Percentiles rank a stretch among this genome's conserved stretches.
Conservation (phyloP, 139 green algal genomes). For the Chlorella ohadii region DNA sequence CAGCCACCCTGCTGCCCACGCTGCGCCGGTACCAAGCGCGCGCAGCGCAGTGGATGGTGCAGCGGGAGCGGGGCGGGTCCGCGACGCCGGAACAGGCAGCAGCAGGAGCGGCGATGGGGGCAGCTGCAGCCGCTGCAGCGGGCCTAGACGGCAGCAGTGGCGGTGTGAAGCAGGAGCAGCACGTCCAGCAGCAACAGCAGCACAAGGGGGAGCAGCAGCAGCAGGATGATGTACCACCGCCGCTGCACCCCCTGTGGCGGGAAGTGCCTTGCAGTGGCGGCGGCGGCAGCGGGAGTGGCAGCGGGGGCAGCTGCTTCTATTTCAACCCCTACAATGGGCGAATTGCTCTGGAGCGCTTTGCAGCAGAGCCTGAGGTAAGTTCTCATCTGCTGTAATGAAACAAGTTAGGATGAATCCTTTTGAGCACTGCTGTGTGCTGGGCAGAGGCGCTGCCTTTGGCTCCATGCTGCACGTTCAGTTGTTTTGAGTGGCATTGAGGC, state of each 20-base stretch:
- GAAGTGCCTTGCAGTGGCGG: conserved; percentile 21
- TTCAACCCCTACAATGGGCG: conserved; percentile 61
- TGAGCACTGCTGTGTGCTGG: too few species aligned
- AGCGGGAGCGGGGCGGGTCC: conserved; percentile 22
- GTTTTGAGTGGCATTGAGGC: too few species aligned
- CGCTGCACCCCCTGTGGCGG: conserved; percentile 75
- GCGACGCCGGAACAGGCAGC: neutral
- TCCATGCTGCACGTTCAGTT: too few species aligned
- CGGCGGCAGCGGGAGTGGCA: too few species aligned
- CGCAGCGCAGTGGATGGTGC: conserved; percentile 34
- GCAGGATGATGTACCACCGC: neutral
- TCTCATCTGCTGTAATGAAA: too few species aligned
- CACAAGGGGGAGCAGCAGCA: neutral
- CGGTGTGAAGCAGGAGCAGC: neutral
- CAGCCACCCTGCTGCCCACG: conserved; percentile 58
- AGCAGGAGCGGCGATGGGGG: neutral
- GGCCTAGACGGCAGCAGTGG: neutral
- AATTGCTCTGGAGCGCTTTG: conserved; percentile 32
- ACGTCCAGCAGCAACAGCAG: neutral
- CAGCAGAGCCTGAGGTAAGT: conserved; percentile 13
- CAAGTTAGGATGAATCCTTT: too few species aligned
- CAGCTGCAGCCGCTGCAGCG: too few species aligned
- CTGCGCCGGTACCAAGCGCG: conserved; percentile 85
- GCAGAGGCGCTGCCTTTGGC: too few species aligned
- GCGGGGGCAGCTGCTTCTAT: conserved; percentile 45